Evolutionary conservation across 805 yeast species (phyloP), one percentile per base, ranked within the genome.

Genomic region (Kockiozyma suomiensis): DNA sequence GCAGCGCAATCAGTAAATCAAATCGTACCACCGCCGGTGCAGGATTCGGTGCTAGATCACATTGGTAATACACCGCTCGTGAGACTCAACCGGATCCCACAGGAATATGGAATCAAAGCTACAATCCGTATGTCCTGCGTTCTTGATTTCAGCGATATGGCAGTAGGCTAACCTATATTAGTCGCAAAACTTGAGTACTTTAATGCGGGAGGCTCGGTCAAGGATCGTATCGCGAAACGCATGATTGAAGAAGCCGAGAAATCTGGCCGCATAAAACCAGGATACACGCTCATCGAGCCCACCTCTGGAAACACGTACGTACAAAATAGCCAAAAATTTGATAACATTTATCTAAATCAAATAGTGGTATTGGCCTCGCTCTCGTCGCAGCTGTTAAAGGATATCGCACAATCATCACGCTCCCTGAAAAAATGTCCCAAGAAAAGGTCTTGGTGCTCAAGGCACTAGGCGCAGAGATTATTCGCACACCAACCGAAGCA

Each of bases 401-500:
- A 51, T 89, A 89, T 77, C 80, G 93, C 74, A 87, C 93, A 52
- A 89, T 89, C 70, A 89, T 89, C 73, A 89, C 96, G 3, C 80
- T 89, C 66, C 96, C 96, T 17, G 96, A 89, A 78, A 89, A 89
- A 77, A 89, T 89, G 96, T 87, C 93, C 45, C 89, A 89, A 74
- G 96, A 89, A 72, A 89, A 89, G 73, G 96, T 89, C 32, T 84
- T 92, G 50, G 96, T 90, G 4, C 81, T 89, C 73, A 88, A 88
- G 75, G 96, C 96, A 4, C 79, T 89, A 61, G 96, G 96, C 60
- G 96, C 96, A 33, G 96, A 89, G 74, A 89, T 89, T 72, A 86
- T 89, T 67, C 83, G 96, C 79, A 89, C 96, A 12, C 96, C 96
- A 54, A 89, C 92, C 30, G 96, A 87, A 71, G 96, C 96, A 46